Conservation (phyloP, 2,329 filamentous ascomycete species). For the Claviceps purpurea region DNA sequence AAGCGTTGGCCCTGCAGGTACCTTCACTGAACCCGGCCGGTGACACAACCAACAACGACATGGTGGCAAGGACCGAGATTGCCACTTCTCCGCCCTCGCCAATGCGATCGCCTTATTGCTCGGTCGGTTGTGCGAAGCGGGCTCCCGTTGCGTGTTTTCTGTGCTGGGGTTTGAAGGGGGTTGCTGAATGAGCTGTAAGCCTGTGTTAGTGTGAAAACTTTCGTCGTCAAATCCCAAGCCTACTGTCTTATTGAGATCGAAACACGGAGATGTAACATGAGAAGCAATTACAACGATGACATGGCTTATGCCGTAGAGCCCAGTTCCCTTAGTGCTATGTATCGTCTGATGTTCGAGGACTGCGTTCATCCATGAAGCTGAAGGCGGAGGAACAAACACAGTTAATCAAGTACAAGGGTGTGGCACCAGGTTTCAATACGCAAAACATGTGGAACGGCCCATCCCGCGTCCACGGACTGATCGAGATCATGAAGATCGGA, state of each 20-base stretch:
- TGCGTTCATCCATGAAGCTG: not conserved
- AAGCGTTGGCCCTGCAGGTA: not conserved
- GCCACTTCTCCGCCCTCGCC: not conserved
- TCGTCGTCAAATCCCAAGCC: not conserved
- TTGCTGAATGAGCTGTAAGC: no score
- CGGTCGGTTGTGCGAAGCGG: no score
- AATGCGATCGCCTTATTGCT: not conserved
- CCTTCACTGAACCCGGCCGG: no score
- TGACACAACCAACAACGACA: not conserved
- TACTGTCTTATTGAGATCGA: no score
- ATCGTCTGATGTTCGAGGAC: not conserved
- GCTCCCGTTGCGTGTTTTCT: not conserved
- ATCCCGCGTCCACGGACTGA: not conserved
- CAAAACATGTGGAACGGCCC: not conserved
- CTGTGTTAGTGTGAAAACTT: no score
- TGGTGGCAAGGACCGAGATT: no score
- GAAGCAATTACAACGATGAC: no score
- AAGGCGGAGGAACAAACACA: not conserved
- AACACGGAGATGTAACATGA: no score
- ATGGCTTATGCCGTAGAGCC: no score
- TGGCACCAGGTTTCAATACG: not conserved
- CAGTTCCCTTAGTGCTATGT: no score
- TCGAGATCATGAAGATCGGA: no score
- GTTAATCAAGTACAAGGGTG: not conserved
- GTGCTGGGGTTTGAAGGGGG: not conserved